A percentile compares a stretch with the other conserved stretches of the same genome.
phyloP scores from a whole-genome alignment of 2,329 filamentous ascomycete species.

The Verticillium dahliae region DNA sequence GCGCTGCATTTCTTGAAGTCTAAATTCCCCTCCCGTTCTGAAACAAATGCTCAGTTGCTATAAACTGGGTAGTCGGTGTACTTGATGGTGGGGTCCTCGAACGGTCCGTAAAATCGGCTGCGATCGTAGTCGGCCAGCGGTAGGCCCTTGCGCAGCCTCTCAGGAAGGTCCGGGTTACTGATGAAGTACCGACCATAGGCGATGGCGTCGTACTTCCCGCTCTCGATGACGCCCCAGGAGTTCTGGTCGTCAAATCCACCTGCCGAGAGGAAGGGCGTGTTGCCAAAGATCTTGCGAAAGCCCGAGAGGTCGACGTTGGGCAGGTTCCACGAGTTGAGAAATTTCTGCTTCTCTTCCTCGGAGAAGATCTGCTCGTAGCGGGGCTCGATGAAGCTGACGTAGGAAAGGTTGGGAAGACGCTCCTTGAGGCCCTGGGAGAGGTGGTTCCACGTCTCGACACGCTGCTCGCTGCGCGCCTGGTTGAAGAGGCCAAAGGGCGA shows the following conservation, averaged over 20 bases:
- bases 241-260: constrained; percentile 48
- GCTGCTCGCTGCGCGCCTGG: constrained; percentile 39
- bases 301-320: constrained; percentile 33
- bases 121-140: constrained; percentile 35
- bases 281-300: constrained; percentile 44
- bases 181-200: constrained; percentile 40
- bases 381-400: constrained; percentile 50
- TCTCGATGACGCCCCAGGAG: constrained; percentile 32
- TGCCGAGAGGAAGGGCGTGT: constrained; percentile 47
- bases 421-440: constrained; percentile 42
- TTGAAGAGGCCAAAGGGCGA: constrained; percentile 46
- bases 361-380: constrained; percentile 46
- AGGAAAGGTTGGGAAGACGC: constrained; percentile 35
- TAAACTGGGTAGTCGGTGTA: constrained; percentile 26
- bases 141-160: constrained; percentile 30
- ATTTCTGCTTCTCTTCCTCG: constrained; percentile 38
- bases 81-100: constrained; percentile 22
- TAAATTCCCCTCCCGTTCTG: not conserved
- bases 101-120: constrained; percentile 34
- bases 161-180: constrained; percentile 40
- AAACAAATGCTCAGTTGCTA: not conserved
- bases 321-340: constrained; percentile 40
- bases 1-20: too few relatives aligned
- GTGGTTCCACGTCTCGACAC: constrained; percentile 45
- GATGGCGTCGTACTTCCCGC: constrained; percentile 39